Evolutionary conservation across 768 basidiomycete species (phyloP).

Genomic region (Pleurotus djamor): DNA sequence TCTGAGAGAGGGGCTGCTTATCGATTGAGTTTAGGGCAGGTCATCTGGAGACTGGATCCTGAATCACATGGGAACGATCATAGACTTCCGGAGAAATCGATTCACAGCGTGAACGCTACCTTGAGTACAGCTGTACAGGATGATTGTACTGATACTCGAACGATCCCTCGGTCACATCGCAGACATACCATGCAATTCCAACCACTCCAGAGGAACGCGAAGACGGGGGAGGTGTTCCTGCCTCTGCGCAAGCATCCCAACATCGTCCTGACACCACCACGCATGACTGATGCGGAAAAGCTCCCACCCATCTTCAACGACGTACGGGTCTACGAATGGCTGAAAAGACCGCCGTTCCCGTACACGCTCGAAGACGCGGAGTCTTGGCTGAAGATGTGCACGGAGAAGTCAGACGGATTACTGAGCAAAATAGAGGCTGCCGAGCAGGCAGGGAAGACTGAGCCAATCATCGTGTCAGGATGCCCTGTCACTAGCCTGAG

Average conservation of each 20-base stretch:
- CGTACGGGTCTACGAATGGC: conserved; percentile 29
- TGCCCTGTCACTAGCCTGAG: conserved; percentile 44
- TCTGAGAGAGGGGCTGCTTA: conserved; percentile 6
- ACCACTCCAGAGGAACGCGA: conserved; percentile 19
- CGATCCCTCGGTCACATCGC: background rate
- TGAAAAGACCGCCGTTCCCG: conserved; percentile 27
- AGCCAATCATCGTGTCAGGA: conserved; percentile 15
- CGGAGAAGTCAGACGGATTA: conserved; percentile 1
- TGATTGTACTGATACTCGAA: no score
- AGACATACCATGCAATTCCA: background rate
- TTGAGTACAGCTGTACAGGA: no score
- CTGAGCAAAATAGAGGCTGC: conserved; percentile 19
- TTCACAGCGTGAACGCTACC: no score
- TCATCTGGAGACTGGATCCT: background rate
- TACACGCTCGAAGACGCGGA: conserved; percentile 24
- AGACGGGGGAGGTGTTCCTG: conserved; percentile 48
- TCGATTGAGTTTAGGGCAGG: conserved; percentile 14
- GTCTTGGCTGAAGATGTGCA: conserved; percentile 11
- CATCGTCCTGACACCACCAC: conserved; percentile 52
- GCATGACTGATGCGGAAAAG: conserved; percentile 30
- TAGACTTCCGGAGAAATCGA: no score
- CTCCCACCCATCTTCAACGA: conserved; percentile 33
- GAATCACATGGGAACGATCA: background rate
- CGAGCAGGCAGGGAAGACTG: conserved; percentile 15
- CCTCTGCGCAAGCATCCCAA: conserved; percentile 40